Evolutionary conservation across 805 yeast genomes (phyloP), one percentile per base, ranked within the genome.

Genomic region (Candida anglica): DNA sequence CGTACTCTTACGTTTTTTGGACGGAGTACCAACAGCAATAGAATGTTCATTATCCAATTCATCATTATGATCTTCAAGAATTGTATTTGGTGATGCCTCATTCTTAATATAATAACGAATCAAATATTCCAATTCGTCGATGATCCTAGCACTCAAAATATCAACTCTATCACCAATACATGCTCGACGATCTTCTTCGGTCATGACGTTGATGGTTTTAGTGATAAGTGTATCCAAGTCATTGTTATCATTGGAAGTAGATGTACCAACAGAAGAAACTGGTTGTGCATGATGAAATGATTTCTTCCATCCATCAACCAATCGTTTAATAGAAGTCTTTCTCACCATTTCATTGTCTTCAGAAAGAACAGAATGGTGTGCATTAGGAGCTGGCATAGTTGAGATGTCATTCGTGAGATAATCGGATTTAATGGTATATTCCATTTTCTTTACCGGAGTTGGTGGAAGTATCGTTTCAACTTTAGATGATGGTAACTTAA

Each of bases 371-470:
- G n/a, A n/a, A n/a, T n/a, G 25, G 13, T n/a, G 25, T 22, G 25
- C 10, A 6, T 11, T 5, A 5, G 25, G 25, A 11, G 25, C 25
- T 8, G 10, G 25, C 10, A 22, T 22, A 6, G 25, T 11, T 5
- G 25, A 5, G 5, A 14, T 22, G 11, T 22, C 26, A 19, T n/a
- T 13, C 23, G n/a, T n/a, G n/a, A n/a, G n/a, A n/a, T n/a, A n/a
- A 14, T 18, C 44, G 18, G 38, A 43, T 34, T 39, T 44, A 26
- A 56, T 38, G 10, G 42, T 47, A 40, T 50, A 50, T 22, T 75
- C 80, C 70, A 79, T 71, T 41, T 75, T 79, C 49, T 73, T 80
- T 6, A 76, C 77, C 0, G 86, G 89, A 0, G 88, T 81, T 3
- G 80, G 75, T 2, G 89, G 87, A 5, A 77, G 56, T 10, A 83